Evolutionary conservation across 495 filamentous ascomycete species (phyloP), one percentile per base, ranked within the genome.

Genomic region (Lichenothelia convexa): DNA sequence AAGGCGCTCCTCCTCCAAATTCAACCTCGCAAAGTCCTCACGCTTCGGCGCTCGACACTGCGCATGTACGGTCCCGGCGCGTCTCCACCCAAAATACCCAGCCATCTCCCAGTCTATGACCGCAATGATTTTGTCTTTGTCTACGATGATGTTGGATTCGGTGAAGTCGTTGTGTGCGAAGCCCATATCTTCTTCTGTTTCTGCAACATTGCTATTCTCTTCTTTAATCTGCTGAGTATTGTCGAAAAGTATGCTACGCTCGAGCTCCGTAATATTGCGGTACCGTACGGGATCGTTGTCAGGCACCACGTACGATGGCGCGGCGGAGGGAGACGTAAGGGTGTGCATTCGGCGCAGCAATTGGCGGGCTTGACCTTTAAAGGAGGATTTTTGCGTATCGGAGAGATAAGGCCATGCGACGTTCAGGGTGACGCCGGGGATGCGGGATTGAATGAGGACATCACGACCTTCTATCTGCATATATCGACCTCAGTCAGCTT

Each of bases 81-180:
- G 55, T 31, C 50, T 56, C 57, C 56, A 63, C 15, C 61, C 60
- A 42, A 60, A 59, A 33, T 46, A 63, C 4, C 61, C 59, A 35
- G 60, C 61, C 48, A 60, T 63, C 45, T 62, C 62, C 61, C 56
- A 63, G 35, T 62, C 59, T 42, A 61, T 45, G 34, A 67, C 45
- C 13, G 56, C 60, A 13, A 63, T 50, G 24, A 67, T 59, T 32
- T 20, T 54, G 41, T 54, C 56, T 40, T 56, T 49, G 24, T 64
- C 43, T 21, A 65, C 59, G 27, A 64, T 60, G 43, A 42, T 50
- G 30, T 64, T 62, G 2, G 55, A 61, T 30, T 24, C 7, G 2
- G 47, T 59, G 32, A 64, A 49, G 23, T 64, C 55, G 35, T 61
- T 63, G 41, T 64, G 61, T 54, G 60, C 56, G 20, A 63, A 62